phyloP scores from a whole-genome alignment of 169 alveolate species.

The Plasmodium gonderi region DNA sequence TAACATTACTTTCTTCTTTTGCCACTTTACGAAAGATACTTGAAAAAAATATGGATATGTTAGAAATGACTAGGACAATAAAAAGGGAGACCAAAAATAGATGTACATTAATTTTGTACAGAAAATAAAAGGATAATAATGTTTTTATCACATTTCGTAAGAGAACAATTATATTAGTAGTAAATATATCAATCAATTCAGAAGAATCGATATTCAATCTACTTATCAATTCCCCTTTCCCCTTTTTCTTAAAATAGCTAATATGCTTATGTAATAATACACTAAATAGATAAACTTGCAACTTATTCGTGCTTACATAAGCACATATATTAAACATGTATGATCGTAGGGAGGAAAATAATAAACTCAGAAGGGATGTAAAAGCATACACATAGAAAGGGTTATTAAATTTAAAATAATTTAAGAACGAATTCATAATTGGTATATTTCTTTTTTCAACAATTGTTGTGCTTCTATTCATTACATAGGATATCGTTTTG shows the following conservation, averaged over 20 bases:
- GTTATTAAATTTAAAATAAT: neutral
- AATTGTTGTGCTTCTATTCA: conserved; percentile 10
- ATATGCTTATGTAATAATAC: conserved; percentile 38
- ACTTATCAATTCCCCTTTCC: conserved; percentile 60
- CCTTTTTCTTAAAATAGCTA: conserved; percentile 51
- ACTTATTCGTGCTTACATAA: conserved; percentile 54
- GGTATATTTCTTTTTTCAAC: neutral
- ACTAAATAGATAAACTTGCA: conserved; percentile 40
- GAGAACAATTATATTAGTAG: conserved; percentile 48
- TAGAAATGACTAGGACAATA: conserved; percentile 44
- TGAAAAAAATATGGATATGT: conserved; percentile 55
- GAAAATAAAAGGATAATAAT: conserved; percentile 48
- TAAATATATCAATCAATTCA: conserved; percentile 66
- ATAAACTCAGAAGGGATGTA: conserved; percentile 23
- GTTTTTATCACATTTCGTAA: conserved; percentile 53
- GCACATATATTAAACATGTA: conserved; percentile 64
- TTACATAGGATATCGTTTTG: conserved; percentile 41
- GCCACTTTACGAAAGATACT: conserved; percentile 45
- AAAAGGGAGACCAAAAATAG: conserved; percentile 42
- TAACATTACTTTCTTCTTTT: conserved; percentile 53
- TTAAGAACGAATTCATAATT: conserved; percentile 6
- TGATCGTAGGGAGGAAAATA: conserved; percentile 42
- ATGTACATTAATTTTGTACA: conserved; percentile 52
- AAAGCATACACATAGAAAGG: conserved; percentile 44
- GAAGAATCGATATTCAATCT: conserved; percentile 53